Conservation (phyloP, 164 flowering plant species). For the Vitis vinifera region DNA sequence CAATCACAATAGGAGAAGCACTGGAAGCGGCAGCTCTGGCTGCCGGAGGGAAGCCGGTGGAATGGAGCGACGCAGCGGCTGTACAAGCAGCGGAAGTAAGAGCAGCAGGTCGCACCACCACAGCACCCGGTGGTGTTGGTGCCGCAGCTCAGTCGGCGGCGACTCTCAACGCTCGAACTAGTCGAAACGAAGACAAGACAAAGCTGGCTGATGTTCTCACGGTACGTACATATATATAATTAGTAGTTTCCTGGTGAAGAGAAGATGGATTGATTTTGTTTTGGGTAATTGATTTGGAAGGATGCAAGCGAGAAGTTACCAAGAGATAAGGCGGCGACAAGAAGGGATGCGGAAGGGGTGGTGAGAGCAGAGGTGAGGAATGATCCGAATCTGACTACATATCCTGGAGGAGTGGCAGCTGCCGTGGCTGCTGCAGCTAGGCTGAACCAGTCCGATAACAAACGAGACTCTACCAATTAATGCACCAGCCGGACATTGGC, state of each 20-base stretch:
- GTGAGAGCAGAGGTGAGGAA: slow-evolving; percentile 60
- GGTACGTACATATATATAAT: slow-evolving; percentile 19
- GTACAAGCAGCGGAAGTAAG: slow-evolving; percentile 68
- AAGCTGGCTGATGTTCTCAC: slow-evolving; percentile 49
- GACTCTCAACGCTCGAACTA: slow-evolving; percentile 35
- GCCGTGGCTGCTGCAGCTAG: slow-evolving; percentile 67
- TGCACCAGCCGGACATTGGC: no score
- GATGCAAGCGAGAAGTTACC: slow-evolving; percentile 51
- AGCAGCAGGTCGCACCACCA: slow-evolving; percentile 48
- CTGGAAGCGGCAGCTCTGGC: slow-evolving; percentile 65
- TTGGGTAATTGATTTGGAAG: slow-evolving; percentile 16
- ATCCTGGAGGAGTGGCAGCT: slow-evolving; percentile 70
- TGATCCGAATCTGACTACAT: slow-evolving; percentile 50
- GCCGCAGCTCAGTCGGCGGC: slow-evolving; percentile 66
- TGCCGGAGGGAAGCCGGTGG: slow-evolving; percentile 57
- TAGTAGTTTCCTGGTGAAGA: no score
- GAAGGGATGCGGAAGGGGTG: slow-evolving; percentile 64
- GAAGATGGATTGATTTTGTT: no score
- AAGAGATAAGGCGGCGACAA: slow-evolving; percentile 50
- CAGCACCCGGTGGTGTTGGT: slow-evolving; percentile 55
- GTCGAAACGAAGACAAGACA: slow-evolving; percentile 43
- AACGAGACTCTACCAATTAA: no score
- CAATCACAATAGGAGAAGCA: slow-evolving; percentile 70
- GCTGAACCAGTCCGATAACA: slow-evolving; percentile 38
- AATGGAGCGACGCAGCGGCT: slow-evolving; percentile 64